These are phyloP conservation scores for Cyclostephanos invisitatus DNA, from an alignment of 108 stramenopile species.

Conservation along the genomic window DNA sequence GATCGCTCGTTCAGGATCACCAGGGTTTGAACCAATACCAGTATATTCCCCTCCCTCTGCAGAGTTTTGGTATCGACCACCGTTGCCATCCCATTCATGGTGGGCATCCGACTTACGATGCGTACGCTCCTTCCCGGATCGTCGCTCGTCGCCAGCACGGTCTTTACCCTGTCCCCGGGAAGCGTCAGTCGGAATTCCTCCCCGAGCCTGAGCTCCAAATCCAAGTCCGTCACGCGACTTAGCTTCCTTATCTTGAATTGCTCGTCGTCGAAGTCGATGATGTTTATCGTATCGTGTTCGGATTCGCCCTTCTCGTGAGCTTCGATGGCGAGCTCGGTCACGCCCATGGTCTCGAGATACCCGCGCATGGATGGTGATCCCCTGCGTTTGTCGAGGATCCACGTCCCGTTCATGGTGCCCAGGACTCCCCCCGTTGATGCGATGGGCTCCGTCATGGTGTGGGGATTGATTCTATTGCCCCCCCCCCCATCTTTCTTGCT, in stretches of 20 bases:
- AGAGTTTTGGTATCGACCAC: constrained; percentile 74
- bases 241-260: constrained; percentile 67
- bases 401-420: constrained; percentile 64
- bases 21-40: constrained; percentile 70
- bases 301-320: constrained; percentile 86
- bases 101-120: constrained; percentile 68
- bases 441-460: constrained; percentile 7
- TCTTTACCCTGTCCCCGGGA: constrained; percentile 74
- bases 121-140: constrained; percentile 54
- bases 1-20: constrained; percentile 72
- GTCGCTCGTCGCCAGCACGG: constrained; percentile 66
- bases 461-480: no score
- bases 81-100: constrained; percentile 80
- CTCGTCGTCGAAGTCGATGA: constrained; percentile 50
- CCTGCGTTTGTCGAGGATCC: constrained; percentile 79
- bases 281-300: constrained; percentile 76
- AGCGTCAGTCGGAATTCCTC: constrained; percentile 54
- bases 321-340: constrained; percentile 79
- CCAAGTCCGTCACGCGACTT: constrained; percentile 81
- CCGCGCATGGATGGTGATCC: constrained; percentile 77
- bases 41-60: constrained; percentile 49
- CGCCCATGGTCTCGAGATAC: constrained; percentile 79
- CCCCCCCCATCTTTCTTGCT: no score
- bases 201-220: constrained; percentile 63
- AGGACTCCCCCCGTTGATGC: constrained; percentile 18